Evolutionary conservation across 2,329 filamentous ascomycete genomes (phyloP).

Genomic region (Colletotrichum trifolii): DNA sequence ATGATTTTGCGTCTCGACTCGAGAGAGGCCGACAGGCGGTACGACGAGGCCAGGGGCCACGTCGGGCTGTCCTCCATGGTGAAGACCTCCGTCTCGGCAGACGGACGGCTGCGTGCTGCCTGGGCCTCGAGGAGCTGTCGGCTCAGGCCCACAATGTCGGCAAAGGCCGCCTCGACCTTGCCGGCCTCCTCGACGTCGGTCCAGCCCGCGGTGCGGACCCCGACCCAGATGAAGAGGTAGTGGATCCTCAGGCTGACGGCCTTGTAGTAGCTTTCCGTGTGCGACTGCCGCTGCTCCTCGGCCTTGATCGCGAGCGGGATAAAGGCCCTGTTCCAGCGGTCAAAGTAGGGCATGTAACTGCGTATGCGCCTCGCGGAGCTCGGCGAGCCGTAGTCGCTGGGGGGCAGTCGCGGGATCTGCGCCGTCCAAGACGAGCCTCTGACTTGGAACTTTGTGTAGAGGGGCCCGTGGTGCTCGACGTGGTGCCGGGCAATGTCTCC

Average conservation of each 20-base stretch:
- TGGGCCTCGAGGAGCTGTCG: conserved; percentile 9
- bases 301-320: conserved; percentile 4
- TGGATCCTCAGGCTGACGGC: conserved; percentile 16
- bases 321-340: conserved; percentile 15
- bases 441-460: conserved; percentile 15
- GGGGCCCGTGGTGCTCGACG: conserved; percentile 18
- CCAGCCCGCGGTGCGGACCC: conserved; percentile 16
- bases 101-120: too few relatives aligned
- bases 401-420: background rate
- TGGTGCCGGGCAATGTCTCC: conserved; percentile 19
- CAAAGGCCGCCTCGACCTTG: background rate
- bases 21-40: conserved; percentile 52
- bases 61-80: conserved; percentile 18
- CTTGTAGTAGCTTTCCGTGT: background rate
- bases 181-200: conserved; percentile 5
- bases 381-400: conserved; percentile 4
- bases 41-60: conserved; percentile 54
- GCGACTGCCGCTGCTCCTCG: background rate
- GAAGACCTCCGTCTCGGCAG: background rate
- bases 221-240: conserved; percentile 22
- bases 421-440: background rate
- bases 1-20: conserved; percentile 52
- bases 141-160: conserved; percentile 10
- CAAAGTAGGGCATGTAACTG: background rate
- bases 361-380: background rate